phyloP scores from a whole-genome alignment of 148 eudicot genomes.

The Diospyros lotus region DNA sequence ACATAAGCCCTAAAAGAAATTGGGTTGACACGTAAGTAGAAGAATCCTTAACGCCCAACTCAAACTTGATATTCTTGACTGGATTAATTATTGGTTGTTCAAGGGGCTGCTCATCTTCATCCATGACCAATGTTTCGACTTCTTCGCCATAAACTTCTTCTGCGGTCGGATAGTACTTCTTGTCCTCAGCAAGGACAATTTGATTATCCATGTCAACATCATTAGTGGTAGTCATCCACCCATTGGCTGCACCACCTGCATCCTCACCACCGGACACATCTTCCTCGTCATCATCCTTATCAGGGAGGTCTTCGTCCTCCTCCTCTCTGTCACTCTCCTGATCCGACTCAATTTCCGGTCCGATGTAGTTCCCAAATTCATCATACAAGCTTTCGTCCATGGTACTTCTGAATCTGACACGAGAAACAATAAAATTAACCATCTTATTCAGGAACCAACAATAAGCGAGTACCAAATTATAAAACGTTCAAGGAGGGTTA shows the following conservation, averaged over 20 bases:
- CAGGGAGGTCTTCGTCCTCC: constrained; percentile 50
- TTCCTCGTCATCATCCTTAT: constrained; percentile 35
- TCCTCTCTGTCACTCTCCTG: constrained; percentile 59
- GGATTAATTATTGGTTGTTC: constrained; percentile 88
- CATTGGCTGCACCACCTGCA: constrained; percentile 52
- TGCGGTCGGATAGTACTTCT: constrained; percentile 95
- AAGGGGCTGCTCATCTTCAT: constrained; percentile 90
- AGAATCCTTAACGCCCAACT: constrained; percentile 87
- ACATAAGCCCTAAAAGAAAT: constrained; percentile 82
- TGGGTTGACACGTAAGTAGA: constrained; percentile 95
- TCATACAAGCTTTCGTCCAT: constrained; percentile 97
- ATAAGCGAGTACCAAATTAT: background rate
- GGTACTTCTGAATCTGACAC: constrained; percentile 19
- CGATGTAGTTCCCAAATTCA: constrained; percentile 98
- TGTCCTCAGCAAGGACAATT: constrained; percentile 86
- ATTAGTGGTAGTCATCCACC: constrained; percentile 59
- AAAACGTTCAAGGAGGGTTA: no score
- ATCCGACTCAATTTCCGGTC: constrained; percentile 95
- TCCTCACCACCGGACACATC: constrained; percentile 47
- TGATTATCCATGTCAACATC: constrained; percentile 79
- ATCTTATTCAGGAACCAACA: background rate
- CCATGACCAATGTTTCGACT: constrained; percentile 95
- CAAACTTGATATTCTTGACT: constrained; percentile 76
- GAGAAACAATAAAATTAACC: background rate
- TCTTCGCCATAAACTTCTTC: constrained; percentile 97